Percentiles rank a stretch among this genome's conserved stretches.
phyloP scores from a whole-genome alignment of 257 asterid species.

The Parsonsia alboflavescens region DNA sequence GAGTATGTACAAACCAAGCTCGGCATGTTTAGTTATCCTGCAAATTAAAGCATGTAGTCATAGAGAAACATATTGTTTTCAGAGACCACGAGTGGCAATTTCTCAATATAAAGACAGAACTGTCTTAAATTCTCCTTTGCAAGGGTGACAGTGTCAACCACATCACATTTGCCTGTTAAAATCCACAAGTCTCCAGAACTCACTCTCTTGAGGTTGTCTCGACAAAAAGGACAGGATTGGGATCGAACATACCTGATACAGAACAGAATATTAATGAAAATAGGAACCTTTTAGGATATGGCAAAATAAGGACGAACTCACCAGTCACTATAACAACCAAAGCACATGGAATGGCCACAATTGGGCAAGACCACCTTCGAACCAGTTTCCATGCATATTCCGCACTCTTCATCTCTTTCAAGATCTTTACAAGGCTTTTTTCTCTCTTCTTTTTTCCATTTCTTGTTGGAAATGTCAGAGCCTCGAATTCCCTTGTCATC shows the following conservation, averaged over 20 bases:
- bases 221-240: slow-evolving; percentile 62
- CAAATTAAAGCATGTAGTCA: slow-evolving; percentile 42
- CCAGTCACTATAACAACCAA: slow-evolving; percentile 54
- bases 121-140: slow-evolving; percentile 47
- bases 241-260: slow-evolving; percentile 49
- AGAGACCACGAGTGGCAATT: slow-evolving; percentile 33
- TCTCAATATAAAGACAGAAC: slow-evolving; percentile 48
- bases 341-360: slow-evolving; percentile 62
- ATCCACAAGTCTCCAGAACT: slow-evolving; percentile 58
- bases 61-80: slow-evolving; percentile 39
- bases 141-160: slow-evolving; percentile 49
- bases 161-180: slow-evolving; percentile 41
- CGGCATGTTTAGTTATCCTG: neutral
- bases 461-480: slow-evolving; percentile 12
- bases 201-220: slow-evolving; percentile 59
- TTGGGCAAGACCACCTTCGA: slow-evolving; percentile 49
- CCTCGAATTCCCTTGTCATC: slow-evolving; percentile 24
- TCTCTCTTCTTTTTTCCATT: slow-evolving; percentile 16
- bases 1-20: neutral
- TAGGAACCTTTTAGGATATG: neutral
- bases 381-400: slow-evolving; percentile 63
- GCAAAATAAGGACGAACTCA: slow-evolving; percentile 4
- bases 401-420: slow-evolving; percentile 56
- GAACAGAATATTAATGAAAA: neutral
- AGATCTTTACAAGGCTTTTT: slow-evolving; percentile 15